phyloP scores from a whole-genome alignment of 2,329 filamentous ascomycete genomes.

The Penicillium italicum region DNA sequence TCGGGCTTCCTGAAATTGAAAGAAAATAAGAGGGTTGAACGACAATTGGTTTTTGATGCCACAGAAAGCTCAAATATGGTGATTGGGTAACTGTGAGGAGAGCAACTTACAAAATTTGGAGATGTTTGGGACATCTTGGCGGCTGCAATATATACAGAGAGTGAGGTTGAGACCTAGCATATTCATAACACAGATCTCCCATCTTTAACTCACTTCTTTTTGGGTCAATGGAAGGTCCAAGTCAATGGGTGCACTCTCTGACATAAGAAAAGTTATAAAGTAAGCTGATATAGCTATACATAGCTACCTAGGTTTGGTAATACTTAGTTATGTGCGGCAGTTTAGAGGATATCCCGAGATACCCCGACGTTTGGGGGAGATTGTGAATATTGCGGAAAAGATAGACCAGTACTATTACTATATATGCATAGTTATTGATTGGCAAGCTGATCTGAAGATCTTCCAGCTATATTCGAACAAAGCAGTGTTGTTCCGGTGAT shows the following conservation, averaged over 20 bases:
- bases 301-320: neutral
- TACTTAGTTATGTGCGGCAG: neutral
- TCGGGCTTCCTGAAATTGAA: neutral
- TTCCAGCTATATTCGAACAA: neutral
- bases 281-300: neutral
- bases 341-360: neutral
- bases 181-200: neutral
- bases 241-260: neutral
- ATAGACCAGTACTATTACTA: neutral
- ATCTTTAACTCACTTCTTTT: neutral
- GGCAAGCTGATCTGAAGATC: neutral
- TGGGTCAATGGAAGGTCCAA: too few relatives aligned
- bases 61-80: too few relatives aligned
- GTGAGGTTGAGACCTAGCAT: too few relatives aligned
- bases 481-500: conserved; percentile 7
- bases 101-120: neutral
- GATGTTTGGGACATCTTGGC: neutral
- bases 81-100: neutral
- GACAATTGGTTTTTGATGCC: neutral
- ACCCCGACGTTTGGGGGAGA: neutral
- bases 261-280: neutral
- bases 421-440: neutral
- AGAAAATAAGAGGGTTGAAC: neutral
- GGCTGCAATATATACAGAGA: neutral
- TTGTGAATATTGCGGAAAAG: neutral